Conservation (phyloP, 148 eudicot species). For the Rhododendron vialii region DNA sequence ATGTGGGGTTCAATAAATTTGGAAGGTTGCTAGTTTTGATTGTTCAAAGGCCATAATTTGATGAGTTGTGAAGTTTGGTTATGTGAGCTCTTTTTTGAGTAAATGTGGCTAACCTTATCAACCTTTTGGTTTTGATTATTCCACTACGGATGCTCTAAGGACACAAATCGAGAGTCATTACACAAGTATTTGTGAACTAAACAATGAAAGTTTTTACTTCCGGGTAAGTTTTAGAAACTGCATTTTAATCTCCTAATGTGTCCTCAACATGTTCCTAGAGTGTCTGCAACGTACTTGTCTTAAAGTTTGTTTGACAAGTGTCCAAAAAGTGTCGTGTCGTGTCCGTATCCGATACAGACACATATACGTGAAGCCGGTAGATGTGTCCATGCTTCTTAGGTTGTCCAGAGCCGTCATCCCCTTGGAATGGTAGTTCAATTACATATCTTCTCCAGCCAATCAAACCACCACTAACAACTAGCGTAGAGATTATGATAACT, state of each 20-base stretch:
- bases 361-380: neutral
- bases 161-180: neutral
- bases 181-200: neutral
- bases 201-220: neutral
- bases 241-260: neutral
- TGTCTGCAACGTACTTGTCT: neutral
- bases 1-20: no score
- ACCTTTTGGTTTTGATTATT: no score
- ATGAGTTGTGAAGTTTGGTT: no score
- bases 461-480: neutral
- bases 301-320: neutral
- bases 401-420: neutral
- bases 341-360: neutral
- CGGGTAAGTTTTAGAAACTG: neutral
- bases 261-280: neutral
- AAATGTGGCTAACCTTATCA: no score
- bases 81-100: no score
- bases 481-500: neutral
- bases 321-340: neutral
- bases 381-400: neutral
- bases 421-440: neutral
- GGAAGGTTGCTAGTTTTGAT: no score
- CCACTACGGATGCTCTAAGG: neutral
- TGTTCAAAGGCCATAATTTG: no score
- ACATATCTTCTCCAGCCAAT: neutral